Conservation (phyloP, 1,139 yeast genomes). For the Arxiozyma telluris region DNA sequence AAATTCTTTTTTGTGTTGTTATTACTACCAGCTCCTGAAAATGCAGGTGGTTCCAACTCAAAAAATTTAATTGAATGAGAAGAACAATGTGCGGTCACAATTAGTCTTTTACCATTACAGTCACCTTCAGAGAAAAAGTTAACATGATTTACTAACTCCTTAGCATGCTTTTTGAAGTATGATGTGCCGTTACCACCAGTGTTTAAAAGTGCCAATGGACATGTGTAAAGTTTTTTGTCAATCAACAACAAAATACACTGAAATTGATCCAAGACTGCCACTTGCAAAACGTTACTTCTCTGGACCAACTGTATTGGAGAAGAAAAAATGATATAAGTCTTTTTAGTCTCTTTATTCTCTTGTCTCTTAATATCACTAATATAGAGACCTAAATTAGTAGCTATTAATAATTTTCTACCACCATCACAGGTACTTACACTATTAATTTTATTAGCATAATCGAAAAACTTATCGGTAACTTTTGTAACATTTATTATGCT, state of each 20-base stretch:
- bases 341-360: constrained; percentile 25
- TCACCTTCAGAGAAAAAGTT: constrained; percentile 88
- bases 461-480: constrained; percentile 65
- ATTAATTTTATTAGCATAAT: constrained; percentile 64
- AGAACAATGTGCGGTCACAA: constrained; percentile 77
- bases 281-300: constrained; percentile 72
- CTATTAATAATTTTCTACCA: constrained; percentile 81
- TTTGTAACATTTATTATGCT: constrained; percentile 76
- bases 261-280: constrained; percentile 88
- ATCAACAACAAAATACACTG: constrained; percentile 72
- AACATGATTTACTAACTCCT: constrained; percentile 74
- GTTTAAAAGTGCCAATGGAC: constrained; percentile 70
- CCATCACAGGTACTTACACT: constrained; percentile 95
- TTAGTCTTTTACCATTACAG: constrained; percentile 78
- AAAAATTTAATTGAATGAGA: constrained; percentile 74
- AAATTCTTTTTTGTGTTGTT: constrained; percentile 50
- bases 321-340: constrained; percentile 12
- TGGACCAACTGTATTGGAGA: constrained; percentile 68
- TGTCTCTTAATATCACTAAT: constrained; percentile 50
- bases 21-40: constrained; percentile 31
- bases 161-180: constrained; percentile 49
- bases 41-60: constrained; percentile 43
- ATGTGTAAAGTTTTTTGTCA: constrained; percentile 75
- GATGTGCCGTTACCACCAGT: constrained; percentile 47
- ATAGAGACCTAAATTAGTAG: constrained; percentile 88